These are phyloP conservation scores for Rutstroemia sp. DNA, from an alignment of 2,329 filamentous ascomycete species.

Conservation along the genomic window DNA sequence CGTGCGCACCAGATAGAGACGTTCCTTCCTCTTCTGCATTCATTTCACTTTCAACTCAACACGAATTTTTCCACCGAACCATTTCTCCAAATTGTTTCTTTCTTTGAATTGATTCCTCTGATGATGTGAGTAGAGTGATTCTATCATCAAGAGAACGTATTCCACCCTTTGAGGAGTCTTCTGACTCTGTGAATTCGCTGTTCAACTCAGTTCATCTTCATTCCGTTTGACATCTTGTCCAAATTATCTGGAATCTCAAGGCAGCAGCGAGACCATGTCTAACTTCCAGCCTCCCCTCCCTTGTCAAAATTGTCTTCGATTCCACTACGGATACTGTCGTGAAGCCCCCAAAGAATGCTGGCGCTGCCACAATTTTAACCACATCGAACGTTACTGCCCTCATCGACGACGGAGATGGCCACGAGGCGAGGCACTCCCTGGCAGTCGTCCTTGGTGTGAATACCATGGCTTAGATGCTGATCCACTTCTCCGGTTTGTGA, in stretches of 20 bases:
- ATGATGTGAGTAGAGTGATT: no score
- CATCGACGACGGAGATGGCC: slow-evolving; percentile 9
- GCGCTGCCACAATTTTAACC: slow-evolving; percentile 13
- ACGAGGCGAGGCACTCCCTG: slow-evolving; percentile 14
- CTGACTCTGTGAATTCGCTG: no score
- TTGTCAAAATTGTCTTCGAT: slow-evolving; percentile 19
- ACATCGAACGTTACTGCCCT: slow-evolving; percentile 22
- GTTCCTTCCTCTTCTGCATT: background rate
- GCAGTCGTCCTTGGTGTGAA: slow-evolving; percentile 18
- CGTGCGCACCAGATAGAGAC: background rate
- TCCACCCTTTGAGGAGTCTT: no score
- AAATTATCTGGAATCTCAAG: background rate
- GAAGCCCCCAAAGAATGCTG: slow-evolving; percentile 15
- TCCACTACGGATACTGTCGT: slow-evolving; percentile 19
- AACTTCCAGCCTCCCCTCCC: slow-evolving; percentile 11
- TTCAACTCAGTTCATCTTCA: background rate
- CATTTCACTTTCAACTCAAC: background rate
- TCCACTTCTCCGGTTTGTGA: slow-evolving; percentile 7
- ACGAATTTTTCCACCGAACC: background rate
- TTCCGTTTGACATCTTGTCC: background rate
- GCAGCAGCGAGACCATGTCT: background rate
- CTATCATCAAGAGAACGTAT: no score
- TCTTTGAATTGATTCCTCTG: no score
- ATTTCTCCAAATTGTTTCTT: background rate
- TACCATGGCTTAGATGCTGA: slow-evolving; percentile 16